phyloP scores from a whole-genome alignment of 2,329 filamentous ascomycete genomes.

The Diplodia mutila region DNA sequence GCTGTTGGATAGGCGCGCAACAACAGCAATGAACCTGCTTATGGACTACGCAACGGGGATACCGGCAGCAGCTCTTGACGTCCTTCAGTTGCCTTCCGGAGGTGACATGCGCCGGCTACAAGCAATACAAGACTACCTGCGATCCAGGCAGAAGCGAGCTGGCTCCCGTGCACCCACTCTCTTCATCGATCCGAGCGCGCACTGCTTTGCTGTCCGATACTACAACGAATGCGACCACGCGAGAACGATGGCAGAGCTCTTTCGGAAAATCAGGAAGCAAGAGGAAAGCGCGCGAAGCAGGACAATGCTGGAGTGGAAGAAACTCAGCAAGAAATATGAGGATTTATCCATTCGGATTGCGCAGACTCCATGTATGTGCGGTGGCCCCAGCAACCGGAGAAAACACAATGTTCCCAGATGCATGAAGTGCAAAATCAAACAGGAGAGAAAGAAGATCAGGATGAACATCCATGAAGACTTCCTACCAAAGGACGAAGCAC shows the following conservation, averaged over 20 bases:
- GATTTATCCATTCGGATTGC: conserved; percentile 43
- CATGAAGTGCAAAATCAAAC: conserved; percentile 48
- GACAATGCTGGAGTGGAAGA: conserved; percentile 48
- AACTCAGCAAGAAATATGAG: conserved; percentile 42
- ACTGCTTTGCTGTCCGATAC: conserved; percentile 54
- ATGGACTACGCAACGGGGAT: conserved; percentile 58
- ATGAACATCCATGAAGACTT: conserved; percentile 57
- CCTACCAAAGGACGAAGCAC: conserved; percentile 45
- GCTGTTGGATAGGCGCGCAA: conserved; percentile 55
- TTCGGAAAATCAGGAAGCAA: conserved; percentile 40
- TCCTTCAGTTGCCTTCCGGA: conserved; percentile 55
- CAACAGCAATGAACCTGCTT: conserved; percentile 52
- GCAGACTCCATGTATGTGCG: conserved; percentile 39
- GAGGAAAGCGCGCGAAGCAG: conserved; percentile 34
- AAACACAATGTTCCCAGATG: conserved; percentile 37
- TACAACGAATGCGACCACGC: conserved; percentile 40
- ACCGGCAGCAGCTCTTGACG: conserved; percentile 54
- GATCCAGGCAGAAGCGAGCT: conserved; percentile 37
- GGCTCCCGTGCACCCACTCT: conserved; percentile 45
- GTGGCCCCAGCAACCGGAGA: not conserved
- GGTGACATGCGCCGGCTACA: conserved; percentile 57
- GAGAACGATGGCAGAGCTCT: conserved; percentile 37
- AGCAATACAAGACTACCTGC: conserved; percentile 56
- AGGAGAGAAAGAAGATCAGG: conserved; percentile 42
- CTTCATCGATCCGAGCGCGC: conserved; percentile 49